These are phyloP conservation scores for Heimioporus sp. DNA, from an alignment of 768 basidiomycete genomes.

Conservation along the genomic window DNA sequence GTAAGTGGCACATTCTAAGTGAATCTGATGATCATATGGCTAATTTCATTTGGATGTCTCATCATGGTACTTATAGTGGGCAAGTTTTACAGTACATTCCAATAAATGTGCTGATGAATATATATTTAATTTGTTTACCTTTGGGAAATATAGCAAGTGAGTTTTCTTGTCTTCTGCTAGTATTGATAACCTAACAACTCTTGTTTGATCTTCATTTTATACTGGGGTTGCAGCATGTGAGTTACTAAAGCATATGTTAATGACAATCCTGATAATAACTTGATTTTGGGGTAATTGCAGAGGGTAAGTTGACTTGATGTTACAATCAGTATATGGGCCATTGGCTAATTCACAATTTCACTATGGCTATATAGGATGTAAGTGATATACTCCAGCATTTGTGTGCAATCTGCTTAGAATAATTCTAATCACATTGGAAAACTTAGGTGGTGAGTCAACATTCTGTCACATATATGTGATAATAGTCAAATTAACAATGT, in stretches of 20 bases:
- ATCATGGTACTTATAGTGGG: not conserved
- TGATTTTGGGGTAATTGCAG: not conserved
- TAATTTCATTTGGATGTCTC: not conserved
- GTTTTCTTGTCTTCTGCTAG: no score
- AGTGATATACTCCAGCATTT: not conserved
- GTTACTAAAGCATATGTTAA: not conserved
- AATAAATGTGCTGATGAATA: not conserved
- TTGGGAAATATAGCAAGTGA: no score
- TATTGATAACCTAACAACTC: no score
- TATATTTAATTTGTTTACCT: no score
- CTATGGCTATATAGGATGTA: not conserved
- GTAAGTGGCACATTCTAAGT: not conserved
- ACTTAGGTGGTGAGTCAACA: no score
- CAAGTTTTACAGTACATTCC: not conserved
- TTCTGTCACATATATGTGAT: no score
- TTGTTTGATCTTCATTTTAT: no score
- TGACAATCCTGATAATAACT: not conserved
- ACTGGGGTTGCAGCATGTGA: not conserved
- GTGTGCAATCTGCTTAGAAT: no score
- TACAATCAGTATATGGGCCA: no score
- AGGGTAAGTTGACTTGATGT: not conserved
- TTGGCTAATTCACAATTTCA: no score
- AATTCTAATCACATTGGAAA: no score
- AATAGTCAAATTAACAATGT: not conserved
- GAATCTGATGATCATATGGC: not conserved